Conservation (phyloP, 2,329 filamentous ascomycete species). For the Xylariomycetidae sp. region DNA sequence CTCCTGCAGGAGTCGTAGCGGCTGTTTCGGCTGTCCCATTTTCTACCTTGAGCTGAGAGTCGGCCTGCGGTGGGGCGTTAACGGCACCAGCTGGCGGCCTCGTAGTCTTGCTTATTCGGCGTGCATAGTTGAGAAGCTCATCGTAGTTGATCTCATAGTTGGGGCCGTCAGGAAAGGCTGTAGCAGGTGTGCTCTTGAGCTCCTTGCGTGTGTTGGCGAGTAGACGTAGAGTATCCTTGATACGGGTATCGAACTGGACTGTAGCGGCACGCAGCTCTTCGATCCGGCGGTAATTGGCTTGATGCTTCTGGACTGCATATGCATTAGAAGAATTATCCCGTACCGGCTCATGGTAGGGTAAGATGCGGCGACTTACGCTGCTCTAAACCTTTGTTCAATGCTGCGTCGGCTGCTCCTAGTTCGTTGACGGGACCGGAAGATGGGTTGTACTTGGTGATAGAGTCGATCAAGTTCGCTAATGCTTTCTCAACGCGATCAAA, state of each 20-base stretch:
- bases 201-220: slow-evolving; percentile 71
- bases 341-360: not conserved
- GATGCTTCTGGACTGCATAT: slow-evolving; percentile 62
- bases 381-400: slow-evolving; percentile 61
- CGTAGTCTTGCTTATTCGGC: slow-evolving; percentile 75
- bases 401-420: slow-evolving; percentile 64
- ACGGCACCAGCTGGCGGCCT: slow-evolving; percentile 58
- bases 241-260: slow-evolving; percentile 62
- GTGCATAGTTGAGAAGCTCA: slow-evolving; percentile 72
- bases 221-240: slow-evolving; percentile 64
- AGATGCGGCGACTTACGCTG: slow-evolving; percentile 43
- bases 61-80: slow-evolving; percentile 33
- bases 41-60: slow-evolving; percentile 20
- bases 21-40: slow-evolving; percentile 21
- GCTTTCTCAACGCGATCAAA: slow-evolving; percentile 65
- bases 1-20: slow-evolving; percentile 20
- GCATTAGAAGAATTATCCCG: slow-evolving; percentile 4
- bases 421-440: slow-evolving; percentile 63
- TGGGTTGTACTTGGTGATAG: slow-evolving; percentile 77
- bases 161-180: slow-evolving; percentile 46
- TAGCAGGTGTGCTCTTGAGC: slow-evolving; percentile 59
- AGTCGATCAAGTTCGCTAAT: slow-evolving; percentile 68
- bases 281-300: slow-evolving; percentile 68
- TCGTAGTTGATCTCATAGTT: slow-evolving; percentile 60
- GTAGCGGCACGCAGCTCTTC: slow-evolving; percentile 63